Base-by-base conservation (phyloP, 2,329 filamentous ascomycete genomes). In the Colletotrichum godetiae region DNA sequence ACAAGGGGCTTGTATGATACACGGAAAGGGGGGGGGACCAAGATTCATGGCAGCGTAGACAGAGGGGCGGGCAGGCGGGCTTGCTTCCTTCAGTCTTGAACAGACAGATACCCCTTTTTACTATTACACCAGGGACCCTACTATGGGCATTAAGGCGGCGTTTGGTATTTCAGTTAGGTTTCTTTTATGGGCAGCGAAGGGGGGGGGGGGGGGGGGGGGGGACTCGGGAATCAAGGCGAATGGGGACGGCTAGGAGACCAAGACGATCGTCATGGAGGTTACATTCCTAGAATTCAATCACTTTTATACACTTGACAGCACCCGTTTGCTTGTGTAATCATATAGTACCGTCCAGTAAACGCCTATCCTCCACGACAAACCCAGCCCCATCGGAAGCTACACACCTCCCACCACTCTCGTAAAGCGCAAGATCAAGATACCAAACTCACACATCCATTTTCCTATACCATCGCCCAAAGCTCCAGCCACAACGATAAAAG, bases 401-500 rank as follows among this genome's bases (percentile, higher is more conserved):
- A 15, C 15, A 33, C 12, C 11, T 15, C 8, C 37, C 35, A 15
- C 24, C 13, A 3, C 31, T 7, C n/a, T 42, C 57, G 5, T 29
- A 29, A 29, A 29, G 4, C 27, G 27, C 27, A 13, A 19, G 4
- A 12, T 29, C 10, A 15, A 37, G 3, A 24, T 3, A 13, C 37
- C 59, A 5, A 49, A 31, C 6, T 27, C 19, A 42, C 29, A 10
- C 27, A n/a, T 46, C 27, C 61, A n/a, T 61, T 35, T 57, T 72
- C 64, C 66, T 72, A 56, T 49, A 29, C 46, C 68, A 53, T 35
- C 57, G 64, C 63, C 11, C 33, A 24, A 35, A 33, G 57, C 64
- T 37, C 46, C 4, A 12, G 31, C 5, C 37, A 63, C 69, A 7
- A 62, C 27, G 63, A 29, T 4, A 29, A 29, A 29, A 29, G 27